Evolutionary conservation across 2,329 filamentous ascomycete species (phyloP).

Genomic region (Ambrosiella xylebori): DNA sequence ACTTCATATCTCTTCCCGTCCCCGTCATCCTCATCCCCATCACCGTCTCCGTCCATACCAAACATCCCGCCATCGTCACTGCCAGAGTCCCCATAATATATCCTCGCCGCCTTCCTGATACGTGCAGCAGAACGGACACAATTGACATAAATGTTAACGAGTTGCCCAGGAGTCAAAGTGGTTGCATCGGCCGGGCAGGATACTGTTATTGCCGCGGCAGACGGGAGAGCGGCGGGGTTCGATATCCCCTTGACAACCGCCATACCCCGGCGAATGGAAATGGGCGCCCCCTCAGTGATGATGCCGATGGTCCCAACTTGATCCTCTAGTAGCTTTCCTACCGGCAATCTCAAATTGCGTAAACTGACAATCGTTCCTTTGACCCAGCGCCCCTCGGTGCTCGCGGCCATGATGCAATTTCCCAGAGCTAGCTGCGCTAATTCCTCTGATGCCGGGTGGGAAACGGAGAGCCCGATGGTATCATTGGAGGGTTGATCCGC

Average conservation of each 20-base stretch:
- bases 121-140: slow-evolving; percentile 71
- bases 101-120: slow-evolving; percentile 38
- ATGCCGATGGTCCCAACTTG: slow-evolving; percentile 86
- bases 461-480: slow-evolving; percentile 25
- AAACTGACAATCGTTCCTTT: slow-evolving; percentile 68
- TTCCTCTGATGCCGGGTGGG: slow-evolving; percentile 36
- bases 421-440: slow-evolving; percentile 34
- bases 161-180: slow-evolving; percentile 45
- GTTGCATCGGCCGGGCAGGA: slow-evolving; percentile 48
- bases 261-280: slow-evolving; percentile 59
- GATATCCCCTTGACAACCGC: slow-evolving; percentile 47
- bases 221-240: slow-evolving; percentile 40
- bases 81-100: slow-evolving; percentile 3
- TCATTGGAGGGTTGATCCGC: slow-evolving; percentile 27
- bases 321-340: slow-evolving; percentile 54
- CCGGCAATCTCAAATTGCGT: slow-evolving; percentile 71
- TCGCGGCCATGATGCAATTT: slow-evolving; percentile 34
- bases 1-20: slow-evolving; percentile 28
- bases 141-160: slow-evolving; percentile 71
- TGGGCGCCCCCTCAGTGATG: slow-evolving; percentile 32
- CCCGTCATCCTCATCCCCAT: slow-evolving; percentile 14
- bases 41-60: slow-evolving; percentile 12
- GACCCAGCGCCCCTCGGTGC: slow-evolving; percentile 55
- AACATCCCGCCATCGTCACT: slow-evolving; percentile 4
- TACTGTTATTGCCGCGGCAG: slow-evolving; percentile 53